A percentile compares a stretch with the other conserved stretches of the same genome.
phyloP scores from a whole-genome alignment of 2,329 filamentous ascomycete species.

The Metarhizium anisopliae region DNA sequence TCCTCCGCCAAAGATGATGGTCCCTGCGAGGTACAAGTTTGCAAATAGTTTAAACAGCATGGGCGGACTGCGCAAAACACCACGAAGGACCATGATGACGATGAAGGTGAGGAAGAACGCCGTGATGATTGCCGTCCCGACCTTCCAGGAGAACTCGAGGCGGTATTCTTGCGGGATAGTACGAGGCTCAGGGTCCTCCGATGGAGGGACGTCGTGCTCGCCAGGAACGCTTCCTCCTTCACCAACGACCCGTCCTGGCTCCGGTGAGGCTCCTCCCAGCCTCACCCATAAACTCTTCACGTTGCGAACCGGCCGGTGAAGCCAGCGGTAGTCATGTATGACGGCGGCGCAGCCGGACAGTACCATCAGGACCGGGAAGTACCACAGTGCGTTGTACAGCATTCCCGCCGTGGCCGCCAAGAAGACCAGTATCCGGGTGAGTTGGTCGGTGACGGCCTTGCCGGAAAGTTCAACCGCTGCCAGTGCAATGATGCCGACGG shows the following conservation, averaged over 20 bases:
- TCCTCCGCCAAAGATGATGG: slow-evolving; percentile 56
- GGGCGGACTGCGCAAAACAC: slow-evolving; percentile 28
- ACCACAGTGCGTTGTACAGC: slow-evolving; percentile 66
- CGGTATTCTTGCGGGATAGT: slow-evolving; percentile 13
- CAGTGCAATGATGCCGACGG: slow-evolving; percentile 62
- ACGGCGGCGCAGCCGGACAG: slow-evolving; percentile 43
- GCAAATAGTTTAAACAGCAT: slow-evolving; percentile 54
- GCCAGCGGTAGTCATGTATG: slow-evolving; percentile 46
- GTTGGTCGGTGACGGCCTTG: slow-evolving; percentile 56
- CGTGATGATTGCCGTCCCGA: slow-evolving; percentile 31
- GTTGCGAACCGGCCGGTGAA: slow-evolving; percentile 23
- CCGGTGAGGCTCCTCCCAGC: background rate
- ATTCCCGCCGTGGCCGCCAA: slow-evolving; percentile 54
- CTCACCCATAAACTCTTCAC: background rate
- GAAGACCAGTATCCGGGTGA: slow-evolving; percentile 57
- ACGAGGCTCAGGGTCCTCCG: background rate
- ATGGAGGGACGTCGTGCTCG: background rate
- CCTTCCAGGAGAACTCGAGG: slow-evolving; percentile 35
- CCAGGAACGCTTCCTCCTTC: background rate
- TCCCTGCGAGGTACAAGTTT: slow-evolving; percentile 67
- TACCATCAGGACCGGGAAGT: slow-evolving; percentile 58
- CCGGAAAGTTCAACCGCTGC: slow-evolving; percentile 59
- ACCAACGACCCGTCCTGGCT: background rate
- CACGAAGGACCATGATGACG: slow-evolving; percentile 42
- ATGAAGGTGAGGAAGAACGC: slow-evolving; percentile 49